Conservation (phyloP, 2,329 filamentous ascomycete species). For the Esteya vermicola region DNA sequence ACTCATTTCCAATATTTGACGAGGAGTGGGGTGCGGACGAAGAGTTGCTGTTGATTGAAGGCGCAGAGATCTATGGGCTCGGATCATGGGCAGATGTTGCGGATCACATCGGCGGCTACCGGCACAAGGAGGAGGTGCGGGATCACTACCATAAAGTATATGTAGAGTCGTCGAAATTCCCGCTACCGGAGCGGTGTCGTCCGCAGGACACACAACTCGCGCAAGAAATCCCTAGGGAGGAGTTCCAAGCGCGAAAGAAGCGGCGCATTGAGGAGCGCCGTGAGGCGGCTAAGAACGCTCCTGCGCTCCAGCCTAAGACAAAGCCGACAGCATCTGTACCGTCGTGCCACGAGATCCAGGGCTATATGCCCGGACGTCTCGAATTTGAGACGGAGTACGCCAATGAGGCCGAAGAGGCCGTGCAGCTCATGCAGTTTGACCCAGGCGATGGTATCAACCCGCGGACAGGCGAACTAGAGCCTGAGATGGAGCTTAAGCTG, state of each 20-base stretch:
- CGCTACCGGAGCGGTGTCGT: slow-evolving; percentile 73
- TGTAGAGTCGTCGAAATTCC: slow-evolving; percentile 69
- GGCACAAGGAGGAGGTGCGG: slow-evolving; percentile 86
- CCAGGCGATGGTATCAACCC: slow-evolving; percentile 87
- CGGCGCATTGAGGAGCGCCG: slow-evolving; percentile 82
- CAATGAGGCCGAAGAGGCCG: slow-evolving; percentile 95
- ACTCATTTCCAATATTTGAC: slow-evolving; percentile 93
- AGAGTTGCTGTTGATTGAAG: slow-evolving; percentile 83
- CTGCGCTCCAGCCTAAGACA: slow-evolving; percentile 75
- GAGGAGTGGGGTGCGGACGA: slow-evolving; percentile 95
- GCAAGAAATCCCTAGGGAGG: slow-evolving; percentile 70
- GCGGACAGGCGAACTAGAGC: slow-evolving; percentile 70
- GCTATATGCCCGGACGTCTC: slow-evolving; percentile 93
- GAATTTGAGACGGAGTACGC: slow-evolving; percentile 97
- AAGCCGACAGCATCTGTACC: slow-evolving; percentile 94
- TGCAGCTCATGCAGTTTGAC: slow-evolving; percentile 97
- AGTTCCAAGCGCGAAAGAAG: slow-evolving; percentile 90
- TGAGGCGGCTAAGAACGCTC: slow-evolving; percentile 70
- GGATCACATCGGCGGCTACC: slow-evolving; percentile 92
- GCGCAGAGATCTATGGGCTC: slow-evolving; percentile 87
- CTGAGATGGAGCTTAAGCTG: slow-evolving; percentile 94
- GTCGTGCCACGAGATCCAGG: slow-evolving; percentile 93
- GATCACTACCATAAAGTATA: slow-evolving; percentile 89
- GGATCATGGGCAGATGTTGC: slow-evolving; percentile 97
- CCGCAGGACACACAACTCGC: slow-evolving; percentile 67